Conservation (phyloP, 306 rosid species). For the Trichosanthes cucumerina region DNA sequence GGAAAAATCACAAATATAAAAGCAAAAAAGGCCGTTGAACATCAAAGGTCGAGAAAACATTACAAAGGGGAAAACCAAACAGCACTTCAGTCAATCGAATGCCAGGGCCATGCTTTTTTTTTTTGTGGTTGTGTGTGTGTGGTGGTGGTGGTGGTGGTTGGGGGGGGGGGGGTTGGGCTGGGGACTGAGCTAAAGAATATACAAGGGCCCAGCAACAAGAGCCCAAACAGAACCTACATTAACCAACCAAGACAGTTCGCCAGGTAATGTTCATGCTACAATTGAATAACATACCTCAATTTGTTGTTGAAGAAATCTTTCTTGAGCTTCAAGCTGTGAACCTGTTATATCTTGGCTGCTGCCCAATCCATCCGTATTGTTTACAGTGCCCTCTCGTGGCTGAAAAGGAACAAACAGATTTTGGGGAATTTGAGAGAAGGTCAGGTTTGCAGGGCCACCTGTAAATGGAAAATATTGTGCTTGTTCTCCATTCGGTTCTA, state of each 20-base stretch:
- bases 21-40: neutral
- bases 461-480: constrained; percentile 28
- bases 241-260: neutral
- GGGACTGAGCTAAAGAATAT: neutral
- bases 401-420: constrained; percentile 37
- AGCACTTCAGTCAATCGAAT: neutral
- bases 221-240: neutral
- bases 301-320: constrained; percentile 41
- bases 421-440: constrained; percentile 35
- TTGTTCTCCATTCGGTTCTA: constrained; percentile 34
- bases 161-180: neutral
- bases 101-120: neutral
- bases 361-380: constrained; percentile 31
- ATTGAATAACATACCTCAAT: constrained; percentile 45
- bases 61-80: neutral
- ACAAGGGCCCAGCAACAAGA: neutral
- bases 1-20: neutral
- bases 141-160: too few species aligned
- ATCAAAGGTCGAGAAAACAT: neutral
- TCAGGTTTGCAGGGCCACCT: constrained; percentile 39
- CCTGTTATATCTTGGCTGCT: constrained; percentile 28
- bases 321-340: constrained; percentile 50
- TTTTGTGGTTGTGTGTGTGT: too few species aligned
- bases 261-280: neutral
- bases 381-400: constrained; percentile 18